phyloP scores from a whole-genome alignment of 306 rosid genomes.

The Elaeagnus macrophylla region DNA sequence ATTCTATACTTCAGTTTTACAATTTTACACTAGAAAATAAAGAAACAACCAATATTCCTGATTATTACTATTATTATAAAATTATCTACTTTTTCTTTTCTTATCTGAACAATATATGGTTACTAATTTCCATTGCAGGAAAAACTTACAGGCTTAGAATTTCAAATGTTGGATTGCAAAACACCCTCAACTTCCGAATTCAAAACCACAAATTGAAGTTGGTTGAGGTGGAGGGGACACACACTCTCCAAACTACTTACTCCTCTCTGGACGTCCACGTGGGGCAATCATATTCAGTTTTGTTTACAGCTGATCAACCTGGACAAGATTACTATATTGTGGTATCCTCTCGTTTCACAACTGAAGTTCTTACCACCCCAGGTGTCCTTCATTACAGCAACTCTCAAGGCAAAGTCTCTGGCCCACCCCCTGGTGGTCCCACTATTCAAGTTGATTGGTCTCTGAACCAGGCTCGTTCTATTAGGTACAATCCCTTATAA shows the following conservation, averaged over 20 bases:
- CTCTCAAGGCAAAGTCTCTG: constrained; percentile 65
- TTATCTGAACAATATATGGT: neutral
- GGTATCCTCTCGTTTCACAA: constrained; percentile 62
- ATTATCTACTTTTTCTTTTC: neutral
- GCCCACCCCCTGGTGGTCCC: constrained; percentile 98
- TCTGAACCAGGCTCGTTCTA: constrained; percentile 94
- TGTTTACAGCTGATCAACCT: constrained; percentile 84
- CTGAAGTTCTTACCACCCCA: constrained; percentile 52
- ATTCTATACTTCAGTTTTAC: neutral
- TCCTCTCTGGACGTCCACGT: constrained; percentile 89
- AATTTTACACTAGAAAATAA: neutral
- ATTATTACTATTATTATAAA: no score
- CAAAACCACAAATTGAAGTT: constrained; percentile 74
- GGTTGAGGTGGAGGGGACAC: constrained; percentile 96
- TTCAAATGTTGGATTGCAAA: constrained; percentile 81
- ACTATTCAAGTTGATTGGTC: constrained; percentile 97
- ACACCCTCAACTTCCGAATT: constrained; percentile 82
- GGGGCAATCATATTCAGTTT: constrained; percentile 86
- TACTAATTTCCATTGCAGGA: constrained; percentile 32
- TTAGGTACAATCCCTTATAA: constrained; percentile 36
- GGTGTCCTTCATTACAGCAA: constrained; percentile 68
- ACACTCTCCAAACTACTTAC: constrained; percentile 72
- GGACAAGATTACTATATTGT: constrained; percentile 69
- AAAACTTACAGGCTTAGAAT: constrained; percentile 92
- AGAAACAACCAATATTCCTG: neutral